Evolutionary conservation across 352 stramenopile species (phyloP).

Genomic region (Phytophthora cactorum): DNA sequence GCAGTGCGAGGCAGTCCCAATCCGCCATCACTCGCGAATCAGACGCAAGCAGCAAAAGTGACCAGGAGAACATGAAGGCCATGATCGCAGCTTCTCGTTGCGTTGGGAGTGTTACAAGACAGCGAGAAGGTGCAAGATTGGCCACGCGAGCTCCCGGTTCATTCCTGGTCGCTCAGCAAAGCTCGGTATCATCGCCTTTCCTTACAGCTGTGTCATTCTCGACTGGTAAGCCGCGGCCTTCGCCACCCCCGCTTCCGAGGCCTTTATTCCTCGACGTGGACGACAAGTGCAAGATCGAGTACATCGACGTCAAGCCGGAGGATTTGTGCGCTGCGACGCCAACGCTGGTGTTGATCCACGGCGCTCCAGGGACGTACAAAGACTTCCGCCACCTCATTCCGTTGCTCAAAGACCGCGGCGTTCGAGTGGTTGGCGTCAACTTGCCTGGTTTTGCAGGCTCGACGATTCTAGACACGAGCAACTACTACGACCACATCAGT

Average conservation of each 20-base stretch:
- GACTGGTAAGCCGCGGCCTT: constrained; percentile 9
- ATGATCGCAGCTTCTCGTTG: constrained; percentile 6
- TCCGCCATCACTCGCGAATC: constrained; percentile 7
- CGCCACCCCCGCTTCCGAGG: constrained; percentile 34
- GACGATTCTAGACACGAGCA: constrained; percentile 39
- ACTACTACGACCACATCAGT: constrained; percentile 54
- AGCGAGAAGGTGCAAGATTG: neutral
- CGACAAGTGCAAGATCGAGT: constrained; percentile 54
- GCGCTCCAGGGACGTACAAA: constrained; percentile 62
- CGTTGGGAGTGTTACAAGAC: constrained; percentile 2
- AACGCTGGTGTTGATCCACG: constrained; percentile 72
- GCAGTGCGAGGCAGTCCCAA: constrained; percentile 11
- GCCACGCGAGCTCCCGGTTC: neutral
- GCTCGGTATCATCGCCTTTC: neutral
- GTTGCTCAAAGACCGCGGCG: constrained; percentile 40
- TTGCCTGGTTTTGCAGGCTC: constrained; percentile 66
- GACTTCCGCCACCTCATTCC: constrained; percentile 77
- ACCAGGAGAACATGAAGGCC: constrained; percentile 19
- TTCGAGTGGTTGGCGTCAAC: constrained; percentile 67
- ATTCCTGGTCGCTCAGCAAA: neutral
- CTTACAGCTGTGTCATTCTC: constrained; percentile 1
- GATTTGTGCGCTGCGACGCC: constrained; percentile 12
- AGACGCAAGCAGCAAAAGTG: constrained; percentile 2
- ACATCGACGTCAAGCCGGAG: constrained; percentile 39
- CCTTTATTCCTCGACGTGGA: constrained; percentile 38